These are phyloP conservation scores for Mycena belliarum DNA, from an alignment of 768 basidiomycete species.

Conservation along the genomic window DNA sequence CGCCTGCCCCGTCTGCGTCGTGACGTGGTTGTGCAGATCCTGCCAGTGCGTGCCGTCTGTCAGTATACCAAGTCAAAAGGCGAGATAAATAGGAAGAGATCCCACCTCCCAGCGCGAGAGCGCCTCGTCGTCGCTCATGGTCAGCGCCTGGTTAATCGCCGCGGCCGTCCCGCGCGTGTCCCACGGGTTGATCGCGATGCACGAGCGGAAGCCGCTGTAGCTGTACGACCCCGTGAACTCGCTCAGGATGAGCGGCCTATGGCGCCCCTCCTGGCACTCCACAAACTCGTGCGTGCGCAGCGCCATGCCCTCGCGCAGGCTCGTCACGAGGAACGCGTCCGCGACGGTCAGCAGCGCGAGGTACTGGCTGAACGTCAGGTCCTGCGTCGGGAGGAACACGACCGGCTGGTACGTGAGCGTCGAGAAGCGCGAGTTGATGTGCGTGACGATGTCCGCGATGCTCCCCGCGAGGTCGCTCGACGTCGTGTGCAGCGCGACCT, in stretches of 20 bases:
- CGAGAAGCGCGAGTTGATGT: constrained; percentile 82
- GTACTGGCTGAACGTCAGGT: constrained; percentile 84
- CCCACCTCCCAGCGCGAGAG: constrained; percentile 73
- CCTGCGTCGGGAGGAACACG: constrained; percentile 83
- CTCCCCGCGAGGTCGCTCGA: constrained; percentile 75
- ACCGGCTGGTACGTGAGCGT: constrained; percentile 87
- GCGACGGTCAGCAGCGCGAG: constrained; percentile 79
- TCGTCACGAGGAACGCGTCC: constrained; percentile 84
- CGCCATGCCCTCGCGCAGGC: constrained; percentile 88
- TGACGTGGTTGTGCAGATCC: constrained; percentile 84
- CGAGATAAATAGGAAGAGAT: constrained; percentile 5
- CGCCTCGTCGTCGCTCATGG: constrained; percentile 77
- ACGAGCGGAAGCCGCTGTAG: constrained; percentile 84
- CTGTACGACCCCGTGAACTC: constrained; percentile 90
- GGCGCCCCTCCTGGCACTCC: constrained; percentile 74
- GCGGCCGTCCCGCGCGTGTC: constrained; percentile 81
- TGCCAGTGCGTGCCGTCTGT: no score
- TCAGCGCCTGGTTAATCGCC: constrained; percentile 77
- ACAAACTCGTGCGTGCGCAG: constrained; percentile 82
- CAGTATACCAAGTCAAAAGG: no score
- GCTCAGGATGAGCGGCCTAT: constrained; percentile 74
- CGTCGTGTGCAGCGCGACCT: constrained; percentile 84
- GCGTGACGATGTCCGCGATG: constrained; percentile 74
- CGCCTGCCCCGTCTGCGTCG: constrained; percentile 82
- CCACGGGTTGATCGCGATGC: constrained; percentile 86